Base-by-base conservation (phyloP, 108 stramenopile species). In the Aurantiochytrium sp. region DNA sequence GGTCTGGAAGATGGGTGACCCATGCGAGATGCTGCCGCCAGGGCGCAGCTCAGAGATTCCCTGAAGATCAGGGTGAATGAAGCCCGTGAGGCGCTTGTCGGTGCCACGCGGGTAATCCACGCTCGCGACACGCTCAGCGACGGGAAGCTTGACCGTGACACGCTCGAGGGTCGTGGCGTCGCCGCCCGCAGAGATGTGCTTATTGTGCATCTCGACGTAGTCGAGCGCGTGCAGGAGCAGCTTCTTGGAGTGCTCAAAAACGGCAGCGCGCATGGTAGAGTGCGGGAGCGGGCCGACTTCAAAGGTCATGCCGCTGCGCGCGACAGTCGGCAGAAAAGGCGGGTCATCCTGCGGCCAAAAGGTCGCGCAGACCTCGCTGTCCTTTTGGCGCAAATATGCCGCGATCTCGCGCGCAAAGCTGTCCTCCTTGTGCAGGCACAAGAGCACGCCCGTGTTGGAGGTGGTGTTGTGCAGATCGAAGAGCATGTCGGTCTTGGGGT, bases 391-490 rank as follows among this genome's bases (percentile, higher is more conserved):
- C 42, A 81, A 15, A 24, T 81, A 81, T 0, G 73, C 73, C 6
- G 73, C 73, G 73, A 81, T 15, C 30, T 81, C 73, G 17, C 73
- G 39, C 0, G 73, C 73, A 48, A 81, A 81, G 24, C n/a, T 4
- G 73, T 81, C 73, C 6, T 81, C 73, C 73, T 81, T 81, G 73
- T 81, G 73, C 24, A 81, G 30, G 4, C 73, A 81, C 73, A 81
- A 24, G 17, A 81, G 73, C 17, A 91, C 90, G 42, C 95, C 95
- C 95, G 95, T 96, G 88, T 95, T 95, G 15, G 92, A 89, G 0
- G 96, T 96, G 0, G 96, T 95, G 5, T 94, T 92, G 86, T 96
- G 96, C 17, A 96, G 90, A 87, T 96, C 96, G 45, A 96, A 87
- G 21, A 95, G 90, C 5, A 96, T 81, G 90, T 95, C 94, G 30